Evolutionary conservation across 1,284 basidiomycete genomes (phyloP), one percentile per base, ranked within the genome.

Genomic region (Papiliotrema nemorosa): DNA sequence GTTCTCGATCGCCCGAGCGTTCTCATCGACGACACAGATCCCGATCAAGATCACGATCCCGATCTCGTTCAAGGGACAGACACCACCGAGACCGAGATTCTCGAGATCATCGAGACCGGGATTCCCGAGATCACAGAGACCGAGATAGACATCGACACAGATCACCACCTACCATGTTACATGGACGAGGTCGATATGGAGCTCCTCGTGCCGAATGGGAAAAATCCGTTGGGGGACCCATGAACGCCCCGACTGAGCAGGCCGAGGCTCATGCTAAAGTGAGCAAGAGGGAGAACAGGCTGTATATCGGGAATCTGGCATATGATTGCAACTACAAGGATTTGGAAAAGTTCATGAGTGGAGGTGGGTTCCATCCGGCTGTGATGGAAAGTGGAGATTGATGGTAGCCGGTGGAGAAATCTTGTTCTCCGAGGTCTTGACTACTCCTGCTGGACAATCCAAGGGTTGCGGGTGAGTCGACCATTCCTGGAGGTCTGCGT

Each of bases 251-350:
- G 20, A 83, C 86, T 52, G 88, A 89, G 77, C 90, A 92, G 72
- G 89, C 90, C 14, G 84, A 73, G 64, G 89, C 90, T 69, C 90
- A 91, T 63, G 85, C 90, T 65, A 91, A 93, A 75, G 82, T 86
- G 68, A 91, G 88, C 84, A 89, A 93, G 80, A 85, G 90, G 80
- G 92, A 97, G 80, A 93, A 97, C 77, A 83, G 94, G 60, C 90
- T 97, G 66, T 97, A 98, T 71, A 90, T 97, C 73, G 94, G 93
- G 70, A 97, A 97, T 76, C 83, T 97, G 76, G 88, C 87, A 72
- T 97, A 96, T 81, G 89, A 93, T 75, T 89, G 92, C 83, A 93
- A 88, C 78, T 96, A 93, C 79, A 85, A 88, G 77, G 91, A 96
- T 79, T 81, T 97, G 78, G 90, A 92, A 82, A 88, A 92, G 84